Evolutionary conservation across 768 basidiomycete genomes (phyloP).

Genomic region (Auricularia sp.): DNA sequence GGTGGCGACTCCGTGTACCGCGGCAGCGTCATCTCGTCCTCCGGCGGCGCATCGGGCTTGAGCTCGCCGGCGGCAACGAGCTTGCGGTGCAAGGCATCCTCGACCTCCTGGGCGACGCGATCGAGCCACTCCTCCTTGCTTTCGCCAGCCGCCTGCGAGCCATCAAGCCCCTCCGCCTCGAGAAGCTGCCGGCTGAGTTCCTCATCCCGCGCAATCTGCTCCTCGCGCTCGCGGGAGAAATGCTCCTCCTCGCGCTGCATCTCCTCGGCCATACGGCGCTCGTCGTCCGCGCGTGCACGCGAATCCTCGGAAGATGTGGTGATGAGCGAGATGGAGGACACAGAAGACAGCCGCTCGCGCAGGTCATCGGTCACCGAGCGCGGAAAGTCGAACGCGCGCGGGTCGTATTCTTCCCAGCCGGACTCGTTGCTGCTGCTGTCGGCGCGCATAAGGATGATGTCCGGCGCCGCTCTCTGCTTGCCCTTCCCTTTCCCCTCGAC

Average conservation of each 20-base stretch:
- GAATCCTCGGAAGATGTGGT: neutral
- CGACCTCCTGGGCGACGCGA: neutral
- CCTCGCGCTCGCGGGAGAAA: neutral
- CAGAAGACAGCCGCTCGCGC: neutral
- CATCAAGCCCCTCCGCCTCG: slow-evolving; percentile 26
- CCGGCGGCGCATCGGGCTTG: neutral
- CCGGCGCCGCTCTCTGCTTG: neutral
- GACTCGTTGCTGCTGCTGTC: neutral
- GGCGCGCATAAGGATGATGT: neutral
- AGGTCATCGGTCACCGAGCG: neutral
- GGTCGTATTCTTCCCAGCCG: neutral
- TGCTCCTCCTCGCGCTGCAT: slow-evolving; percentile 3
- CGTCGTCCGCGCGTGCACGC: neutral
- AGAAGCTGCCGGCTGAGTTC: slow-evolving; percentile 30
- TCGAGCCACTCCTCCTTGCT: neutral
- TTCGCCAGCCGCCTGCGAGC: neutral
- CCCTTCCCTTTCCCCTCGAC: neutral
- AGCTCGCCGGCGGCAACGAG: neutral
- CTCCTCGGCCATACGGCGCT: neutral
- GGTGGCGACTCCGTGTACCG: neutral
- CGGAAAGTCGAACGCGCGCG: neutral
- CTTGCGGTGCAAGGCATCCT: neutral
- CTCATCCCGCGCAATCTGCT: slow-evolving; percentile 30
- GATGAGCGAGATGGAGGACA: neutral
- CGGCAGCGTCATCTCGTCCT: neutral